Conservation (phyloP, 805 yeast species). For the Candida xyloterini region DNA sequence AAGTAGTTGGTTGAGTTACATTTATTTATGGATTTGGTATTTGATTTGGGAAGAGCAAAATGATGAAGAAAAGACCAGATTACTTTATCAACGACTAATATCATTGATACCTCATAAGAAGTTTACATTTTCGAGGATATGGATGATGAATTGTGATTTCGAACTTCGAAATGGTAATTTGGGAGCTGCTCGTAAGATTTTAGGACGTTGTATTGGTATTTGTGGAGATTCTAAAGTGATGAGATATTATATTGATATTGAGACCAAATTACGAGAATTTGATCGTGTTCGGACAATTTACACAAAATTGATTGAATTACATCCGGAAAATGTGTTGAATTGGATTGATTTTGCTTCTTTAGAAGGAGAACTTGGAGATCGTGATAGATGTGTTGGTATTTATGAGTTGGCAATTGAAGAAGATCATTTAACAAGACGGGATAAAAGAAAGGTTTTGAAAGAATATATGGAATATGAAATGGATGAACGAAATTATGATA, state of each 20-base stretch:
- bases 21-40: constrained; percentile 67
- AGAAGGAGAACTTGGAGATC: constrained; percentile 67
- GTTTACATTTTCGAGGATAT: constrained; percentile 68
- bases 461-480: constrained; percentile 55
- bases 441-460: constrained; percentile 13
- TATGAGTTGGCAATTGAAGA: constrained; percentile 47
- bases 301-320: constrained; percentile 58
- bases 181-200: constrained; percentile 55
- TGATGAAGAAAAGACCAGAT: constrained; percentile 46
- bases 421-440: constrained; percentile 7
- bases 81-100: constrained; percentile 48
- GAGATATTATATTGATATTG: constrained; percentile 64
- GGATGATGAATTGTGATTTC: constrained; percentile 71
- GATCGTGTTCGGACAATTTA: constrained; percentile 74
- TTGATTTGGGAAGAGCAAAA: constrained; percentile 58
- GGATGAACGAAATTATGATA: constrained; percentile 54
- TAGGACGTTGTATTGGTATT: constrained; percentile 72
- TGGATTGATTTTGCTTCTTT: constrained; percentile 69
- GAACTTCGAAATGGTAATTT: constrained; percentile 62
- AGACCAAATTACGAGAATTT: constrained; percentile 67
- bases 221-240: constrained; percentile 60
- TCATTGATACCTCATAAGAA: constrained; percentile 51
- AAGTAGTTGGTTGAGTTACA: constrained; percentile 63
- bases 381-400: constrained; percentile 62
- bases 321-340: constrained; percentile 38